A percentile compares a stretch with the other conserved stretches of the same genome.
Conservation (phyloP, 768 basidiomycete genomes). For the Rhodocollybia butyracea region DNA sequence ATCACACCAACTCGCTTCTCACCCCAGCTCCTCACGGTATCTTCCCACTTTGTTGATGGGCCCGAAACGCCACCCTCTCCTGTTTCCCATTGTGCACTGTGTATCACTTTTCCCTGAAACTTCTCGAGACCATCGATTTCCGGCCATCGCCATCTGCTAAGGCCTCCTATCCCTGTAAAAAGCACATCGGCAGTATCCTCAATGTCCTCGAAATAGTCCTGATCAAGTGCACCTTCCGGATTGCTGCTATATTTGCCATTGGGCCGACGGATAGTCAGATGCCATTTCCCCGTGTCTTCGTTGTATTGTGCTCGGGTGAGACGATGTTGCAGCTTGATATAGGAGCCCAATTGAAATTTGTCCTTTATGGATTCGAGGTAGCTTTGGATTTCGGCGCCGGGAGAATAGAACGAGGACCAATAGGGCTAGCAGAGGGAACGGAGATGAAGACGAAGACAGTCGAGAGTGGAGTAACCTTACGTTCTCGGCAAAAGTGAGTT, state of each 20-base stretch:
- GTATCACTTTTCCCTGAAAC: conserved; percentile 57
- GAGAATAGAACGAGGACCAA: conserved; percentile 61
- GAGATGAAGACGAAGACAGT: not conserved
- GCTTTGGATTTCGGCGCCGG: conserved; percentile 54
- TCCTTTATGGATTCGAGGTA: conserved; percentile 54
- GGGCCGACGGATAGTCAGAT: conserved; percentile 42
- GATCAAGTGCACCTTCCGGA: conserved; percentile 2
- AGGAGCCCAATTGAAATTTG: conserved; percentile 50
- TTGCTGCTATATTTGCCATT: conserved; percentile 5
- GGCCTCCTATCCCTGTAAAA: conserved; percentile 47
- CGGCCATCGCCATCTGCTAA: conserved; percentile 67
- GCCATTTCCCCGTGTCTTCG: conserved; percentile 53
- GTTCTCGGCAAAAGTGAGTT: conserved; percentile 55
- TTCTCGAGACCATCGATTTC: conserved; percentile 53
- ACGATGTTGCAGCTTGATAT: conserved; percentile 55
- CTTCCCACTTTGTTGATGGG: conserved; percentile 32
- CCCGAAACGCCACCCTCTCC: conserved; percentile 27
- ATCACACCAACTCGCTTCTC: conserved; percentile 55
- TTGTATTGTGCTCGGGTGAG: conserved; percentile 49
- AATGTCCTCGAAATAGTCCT: conserved; percentile 37
- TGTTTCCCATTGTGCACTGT: conserved; percentile 61
- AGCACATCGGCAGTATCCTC: conserved; percentile 56
- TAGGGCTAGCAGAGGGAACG: conserved; percentile 33
- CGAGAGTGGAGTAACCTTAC: conserved; percentile 21
- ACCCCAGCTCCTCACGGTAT: conserved; percentile 44